phyloP scores from a whole-genome alignment of 2,329 filamentous ascomycete genomes.

The Amylocarpus encephaloides region DNA sequence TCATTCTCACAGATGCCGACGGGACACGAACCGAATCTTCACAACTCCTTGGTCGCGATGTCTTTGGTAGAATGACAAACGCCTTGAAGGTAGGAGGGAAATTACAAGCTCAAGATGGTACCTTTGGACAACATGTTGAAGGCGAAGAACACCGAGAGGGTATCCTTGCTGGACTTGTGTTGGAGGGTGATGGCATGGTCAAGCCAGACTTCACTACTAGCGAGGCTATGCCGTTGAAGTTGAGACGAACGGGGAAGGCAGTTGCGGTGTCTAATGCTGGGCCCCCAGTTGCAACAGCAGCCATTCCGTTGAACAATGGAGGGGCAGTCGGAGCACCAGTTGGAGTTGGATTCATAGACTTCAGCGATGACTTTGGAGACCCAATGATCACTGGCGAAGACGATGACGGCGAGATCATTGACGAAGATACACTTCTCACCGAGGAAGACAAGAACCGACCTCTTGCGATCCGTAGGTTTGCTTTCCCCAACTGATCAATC shows the following conservation, averaged over 20 bases:
- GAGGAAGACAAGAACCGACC: conserved; percentile 77
- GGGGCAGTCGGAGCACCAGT: conserved; percentile 35
- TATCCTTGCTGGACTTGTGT: conserved; percentile 72
- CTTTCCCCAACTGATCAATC: not conserved
- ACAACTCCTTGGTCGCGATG: conserved; percentile 57
- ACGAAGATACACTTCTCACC: conserved; percentile 80
- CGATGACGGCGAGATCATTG: conserved; percentile 73
- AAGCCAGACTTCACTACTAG: conserved; percentile 54
- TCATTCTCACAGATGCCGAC: conserved; percentile 76
- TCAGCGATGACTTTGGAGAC: conserved; percentile 55
- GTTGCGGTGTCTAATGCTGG: conserved; percentile 33
- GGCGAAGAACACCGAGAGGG: conserved; percentile 63
- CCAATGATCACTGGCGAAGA: conserved; percentile 45
- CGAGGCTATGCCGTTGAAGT: conserved; percentile 43
- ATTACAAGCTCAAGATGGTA: conserved; percentile 63
- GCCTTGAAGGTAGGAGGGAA: conserved; percentile 64
- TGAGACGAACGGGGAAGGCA: conserved; percentile 52
- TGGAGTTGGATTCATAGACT: conserved; percentile 63
- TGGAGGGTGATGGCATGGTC: conserved; percentile 57
- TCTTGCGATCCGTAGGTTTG: conserved; percentile 69
- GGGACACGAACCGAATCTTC: conserved; percentile 57
- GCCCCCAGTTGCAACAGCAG: conserved; percentile 27
- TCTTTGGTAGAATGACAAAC: conserved; percentile 63
- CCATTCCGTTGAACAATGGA: conserved; percentile 26
- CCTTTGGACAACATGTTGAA: conserved; percentile 40